Percentiles rank a stretch among this genome's conserved stretches.
phyloP scores from a whole-genome alignment of 2,329 filamentous ascomycete genomes.

The Phyllosticta paracitricarpa region DNA sequence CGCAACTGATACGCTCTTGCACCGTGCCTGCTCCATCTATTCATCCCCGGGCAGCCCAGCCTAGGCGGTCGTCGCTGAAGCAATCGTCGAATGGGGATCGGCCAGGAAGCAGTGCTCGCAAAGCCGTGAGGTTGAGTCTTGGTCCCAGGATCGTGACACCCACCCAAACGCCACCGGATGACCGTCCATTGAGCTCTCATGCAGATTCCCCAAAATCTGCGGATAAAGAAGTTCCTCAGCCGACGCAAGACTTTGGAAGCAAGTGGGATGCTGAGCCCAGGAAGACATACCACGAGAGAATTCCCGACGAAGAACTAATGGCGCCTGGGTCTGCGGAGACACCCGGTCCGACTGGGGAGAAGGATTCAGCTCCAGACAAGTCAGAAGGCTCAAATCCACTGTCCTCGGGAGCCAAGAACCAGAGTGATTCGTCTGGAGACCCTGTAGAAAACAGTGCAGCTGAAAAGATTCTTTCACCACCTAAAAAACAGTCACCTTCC shows the following conservation, averaged over 20 bases:
- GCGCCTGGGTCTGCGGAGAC: neutral
- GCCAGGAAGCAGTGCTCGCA: constrained; percentile 3
- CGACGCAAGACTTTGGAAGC: neutral
- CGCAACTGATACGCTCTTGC: constrained; percentile 4
- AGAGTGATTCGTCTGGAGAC: neutral
- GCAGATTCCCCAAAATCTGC: neutral
- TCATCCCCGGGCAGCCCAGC: neutral
- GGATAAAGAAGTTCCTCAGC: neutral
- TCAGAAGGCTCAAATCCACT: neutral
- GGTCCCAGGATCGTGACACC: constrained; percentile 8
- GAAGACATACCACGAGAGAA: neutral
- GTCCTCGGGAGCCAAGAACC: neutral
- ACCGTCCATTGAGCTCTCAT: neutral
- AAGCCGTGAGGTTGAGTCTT: constrained; percentile 8
- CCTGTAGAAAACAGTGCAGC: neutral
- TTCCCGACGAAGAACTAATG: constrained; percentile 4
- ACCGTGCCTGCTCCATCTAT: constrained; percentile 3
- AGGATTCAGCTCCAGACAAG: neutral
- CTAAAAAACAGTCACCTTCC: neutral
- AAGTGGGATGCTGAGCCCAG: constrained; percentile 5
- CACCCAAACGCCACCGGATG: constrained; percentile 8
- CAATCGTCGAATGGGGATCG: constrained; percentile 5
- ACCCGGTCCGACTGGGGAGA: neutral
- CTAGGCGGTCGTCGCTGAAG: constrained; percentile 8
- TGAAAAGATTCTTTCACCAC: neutral